Evolutionary conservation across 306 rosid species (phyloP).

Genomic region (Trifolium repens): DNA sequence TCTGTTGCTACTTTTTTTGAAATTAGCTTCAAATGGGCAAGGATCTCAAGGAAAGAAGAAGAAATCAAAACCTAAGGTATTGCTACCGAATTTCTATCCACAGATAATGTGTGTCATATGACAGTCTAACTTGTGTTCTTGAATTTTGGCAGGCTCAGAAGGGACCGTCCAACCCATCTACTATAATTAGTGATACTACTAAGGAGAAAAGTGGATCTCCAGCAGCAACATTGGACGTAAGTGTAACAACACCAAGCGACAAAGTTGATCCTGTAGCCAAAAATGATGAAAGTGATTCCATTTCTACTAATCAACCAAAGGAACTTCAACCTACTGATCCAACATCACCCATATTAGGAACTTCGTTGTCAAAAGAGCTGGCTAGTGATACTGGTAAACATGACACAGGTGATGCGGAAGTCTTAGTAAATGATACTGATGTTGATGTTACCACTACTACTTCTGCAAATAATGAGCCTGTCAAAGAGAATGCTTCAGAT

Average conservation of each 20-base stretch:
- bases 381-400: conserved; percentile 54
- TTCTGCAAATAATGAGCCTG: conserved; percentile 55
- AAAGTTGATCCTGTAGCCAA: conserved; percentile 47
- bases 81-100: conserved; percentile 26
- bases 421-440: conserved; percentile 43
- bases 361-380: conserved; percentile 45
- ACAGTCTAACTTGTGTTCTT: conserved; percentile 27
- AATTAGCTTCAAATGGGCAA: conserved; percentile 82
- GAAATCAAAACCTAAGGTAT: conserved; percentile 75
- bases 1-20: conserved; percentile 37
- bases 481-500: conserved; percentile 51
- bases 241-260: conserved; percentile 52
- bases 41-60: conserved; percentile 76
- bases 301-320: conserved; percentile 47
- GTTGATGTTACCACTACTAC: conserved; percentile 48
- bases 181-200: conserved; percentile 42
- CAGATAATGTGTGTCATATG: conserved; percentile 16
- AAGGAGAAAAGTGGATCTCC: conserved; percentile 52
- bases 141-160: conserved; percentile 61
- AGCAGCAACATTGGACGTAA: conserved; percentile 44
- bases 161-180: conserved; percentile 46
- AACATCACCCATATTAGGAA: conserved; percentile 42
- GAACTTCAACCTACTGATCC: conserved; percentile 49
- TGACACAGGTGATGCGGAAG: conserved; percentile 49
- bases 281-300: conserved; percentile 50